Evolutionary conservation across 2,329 filamentous ascomycete genomes (phyloP), one percentile per base, ranked within the genome.

Genomic region (Purpureocillium lavendulum): DNA sequence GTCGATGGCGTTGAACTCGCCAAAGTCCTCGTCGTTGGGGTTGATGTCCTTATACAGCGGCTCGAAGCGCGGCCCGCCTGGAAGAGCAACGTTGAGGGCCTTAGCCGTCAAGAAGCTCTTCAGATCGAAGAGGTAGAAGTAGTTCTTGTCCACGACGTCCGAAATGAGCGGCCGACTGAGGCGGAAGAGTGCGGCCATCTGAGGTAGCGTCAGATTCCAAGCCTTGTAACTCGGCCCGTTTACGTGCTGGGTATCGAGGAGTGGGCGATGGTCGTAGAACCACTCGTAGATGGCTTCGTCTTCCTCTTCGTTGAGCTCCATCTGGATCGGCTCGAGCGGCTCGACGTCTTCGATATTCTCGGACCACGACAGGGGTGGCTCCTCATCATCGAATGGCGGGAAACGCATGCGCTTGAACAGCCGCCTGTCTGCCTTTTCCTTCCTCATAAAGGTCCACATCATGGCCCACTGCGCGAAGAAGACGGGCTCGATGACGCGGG

Each of bases 391-490:
- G 51, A 98, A 98, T 0, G 94, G 94, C 14, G 92, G 92, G 54
- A 98, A 98, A 51, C 94, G 81, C 92, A 98, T 98, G 48, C 92
- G 81, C 71, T 98, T 98, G 73, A 98, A 98, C 52, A 97, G 79
- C 57, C 90, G 73, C 62, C 92, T 73, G 56, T 98, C 92, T 57
- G 88, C 92, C 73, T 98, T 98, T 60, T 98, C 92, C 53, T 94
- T 84, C 53, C 92, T 81, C 92, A 98, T 98, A 33, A 85, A 87
- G 18, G 94, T 82, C 92, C 92, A 98, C 92, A 98, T 98, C 40
- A 90, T 94, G 11, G 92, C 92, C 92, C 92, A 98, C 61, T 98
- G 92, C 41, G 92, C 92, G 59, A 96, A 89, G 63, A 94, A 98
- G 4, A 98, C 86, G 0, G 92, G 92, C 59, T 97, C 92, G 54